Evolutionary conservation across 306 rosid species (phyloP).

Genomic region (Begonia masoniana): DNA sequence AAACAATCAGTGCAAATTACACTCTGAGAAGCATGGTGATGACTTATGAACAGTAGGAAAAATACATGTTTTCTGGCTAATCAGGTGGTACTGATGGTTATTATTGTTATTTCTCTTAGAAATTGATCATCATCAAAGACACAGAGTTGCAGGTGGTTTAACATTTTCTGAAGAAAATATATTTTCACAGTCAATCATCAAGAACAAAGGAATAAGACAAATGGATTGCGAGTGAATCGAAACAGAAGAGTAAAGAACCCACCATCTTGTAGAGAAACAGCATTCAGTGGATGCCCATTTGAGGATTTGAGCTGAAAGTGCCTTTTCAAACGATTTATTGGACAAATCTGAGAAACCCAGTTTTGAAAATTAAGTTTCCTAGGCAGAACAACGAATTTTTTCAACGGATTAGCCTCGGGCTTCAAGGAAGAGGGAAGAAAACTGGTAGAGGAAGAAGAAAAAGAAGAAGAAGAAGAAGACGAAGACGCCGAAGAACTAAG

Average conservation of each 20-base stretch:
- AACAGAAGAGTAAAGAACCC: slow-evolving; percentile 11
- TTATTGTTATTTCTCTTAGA: too few relatives aligned
- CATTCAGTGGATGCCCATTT: slow-evolving; percentile 62
- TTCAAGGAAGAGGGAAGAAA: slow-evolving; percentile 24
- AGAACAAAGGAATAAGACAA: neutral
- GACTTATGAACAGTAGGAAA: neutral
- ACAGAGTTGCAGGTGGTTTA: too few relatives aligned
- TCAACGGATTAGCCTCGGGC: slow-evolving; percentile 20
- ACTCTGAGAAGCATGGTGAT: neutral
- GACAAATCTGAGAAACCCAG: slow-evolving; percentile 29
- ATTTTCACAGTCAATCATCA: neutral
- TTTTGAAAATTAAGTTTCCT: slow-evolving; percentile 15
- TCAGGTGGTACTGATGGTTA: too few relatives aligned
- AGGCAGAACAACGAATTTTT: slow-evolving; percentile 19
- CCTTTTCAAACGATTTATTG: slow-evolving; percentile 18
- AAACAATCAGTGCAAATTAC: slow-evolving; percentile 2
- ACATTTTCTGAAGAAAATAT: neutral
- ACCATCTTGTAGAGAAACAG: slow-evolving; percentile 62
- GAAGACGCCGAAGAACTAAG: slow-evolving; percentile 19
- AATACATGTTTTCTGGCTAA: too few relatives aligned
- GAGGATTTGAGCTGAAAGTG: slow-evolving; percentile 62
- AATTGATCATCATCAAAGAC: neutral
- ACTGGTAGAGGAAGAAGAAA: slow-evolving; percentile 26
- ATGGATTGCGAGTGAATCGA: neutral
- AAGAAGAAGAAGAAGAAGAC: slow-evolving; percentile 15